Conservation (phyloP, 495 filamentous ascomycete species). For the Neurospora tetraspora region DNA sequence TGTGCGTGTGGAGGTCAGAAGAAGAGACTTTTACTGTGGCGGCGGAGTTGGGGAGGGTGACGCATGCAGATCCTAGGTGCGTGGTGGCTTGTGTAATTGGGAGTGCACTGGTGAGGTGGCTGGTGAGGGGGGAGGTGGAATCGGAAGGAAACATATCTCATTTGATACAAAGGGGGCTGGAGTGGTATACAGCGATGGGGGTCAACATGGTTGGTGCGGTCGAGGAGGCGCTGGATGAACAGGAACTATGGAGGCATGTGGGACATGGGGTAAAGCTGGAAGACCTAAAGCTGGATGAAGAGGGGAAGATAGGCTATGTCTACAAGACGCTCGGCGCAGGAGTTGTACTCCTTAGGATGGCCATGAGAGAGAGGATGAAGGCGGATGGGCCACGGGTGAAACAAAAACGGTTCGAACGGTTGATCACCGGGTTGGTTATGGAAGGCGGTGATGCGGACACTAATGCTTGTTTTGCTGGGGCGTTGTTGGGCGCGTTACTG, state of each 20-base stretch:
- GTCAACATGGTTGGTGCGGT: conserved; percentile 10
- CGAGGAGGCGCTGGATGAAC: conserved; percentile 18
- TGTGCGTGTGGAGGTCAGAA: conserved; percentile 21
- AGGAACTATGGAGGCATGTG: conserved; percentile 26
- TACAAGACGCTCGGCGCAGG: conserved; percentile 38
- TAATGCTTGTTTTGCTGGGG: conserved; percentile 38
- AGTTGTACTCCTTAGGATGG: conserved; percentile 26
- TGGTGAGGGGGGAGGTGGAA: conserved; percentile 31
- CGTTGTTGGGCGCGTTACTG: conserved; percentile 31
- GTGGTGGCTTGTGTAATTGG: conserved; percentile 33
- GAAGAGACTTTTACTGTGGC: conserved; percentile 24
- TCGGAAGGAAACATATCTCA: conserved; percentile 24
- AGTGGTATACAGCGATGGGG: conserved; percentile 13
- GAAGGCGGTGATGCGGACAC: conserved; percentile 41
- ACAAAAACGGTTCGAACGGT: conserved; percentile 25
- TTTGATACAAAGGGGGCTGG: conserved; percentile 14
- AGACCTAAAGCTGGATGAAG: conserved; percentile 30
- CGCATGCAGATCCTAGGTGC: conserved; percentile 39
- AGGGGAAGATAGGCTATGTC: conserved; percentile 35
- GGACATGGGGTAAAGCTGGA: conserved; percentile 10
- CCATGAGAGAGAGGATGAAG: conserved; percentile 17
- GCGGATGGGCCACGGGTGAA: not conserved
- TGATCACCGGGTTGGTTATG: conserved; percentile 37
- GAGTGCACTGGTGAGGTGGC: conserved; percentile 28
- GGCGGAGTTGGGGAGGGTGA: conserved; percentile 20